Evolutionary conservation across 371 early-diverging fungal species (phyloP).

Genomic region (Syncephalis plumigaleata): DNA sequence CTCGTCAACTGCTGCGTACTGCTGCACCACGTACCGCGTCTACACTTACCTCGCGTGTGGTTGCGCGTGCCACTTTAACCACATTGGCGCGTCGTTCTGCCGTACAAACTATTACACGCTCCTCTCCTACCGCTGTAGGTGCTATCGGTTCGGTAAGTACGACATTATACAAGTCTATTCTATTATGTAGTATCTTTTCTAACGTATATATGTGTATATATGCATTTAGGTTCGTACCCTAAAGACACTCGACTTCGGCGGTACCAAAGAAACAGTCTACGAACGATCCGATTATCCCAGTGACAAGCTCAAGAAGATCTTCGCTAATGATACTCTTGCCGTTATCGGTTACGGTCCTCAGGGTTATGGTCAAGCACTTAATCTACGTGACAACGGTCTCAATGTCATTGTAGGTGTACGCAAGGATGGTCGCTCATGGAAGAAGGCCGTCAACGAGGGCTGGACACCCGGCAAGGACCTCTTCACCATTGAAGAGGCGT

Average conservation of each 20-base stretch:
- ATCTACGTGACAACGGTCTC: constrained; percentile 90
- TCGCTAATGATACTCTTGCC: constrained; percentile 86
- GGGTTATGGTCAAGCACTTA: constrained; percentile 91
- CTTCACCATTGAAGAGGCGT: constrained; percentile 85
- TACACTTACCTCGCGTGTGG: background rate
- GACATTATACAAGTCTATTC: too few species aligned
- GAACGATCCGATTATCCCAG: constrained; percentile 89
- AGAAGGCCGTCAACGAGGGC: constrained; percentile 86
- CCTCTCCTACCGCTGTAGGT: too few species aligned
- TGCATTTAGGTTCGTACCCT: constrained; percentile 43
- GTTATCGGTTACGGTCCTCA: constrained; percentile 96
- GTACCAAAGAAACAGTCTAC: constrained; percentile 79
- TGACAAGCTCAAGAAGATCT: constrained; percentile 77
- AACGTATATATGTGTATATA: too few species aligned
- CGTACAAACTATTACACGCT: too few species aligned
- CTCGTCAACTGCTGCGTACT: background rate
- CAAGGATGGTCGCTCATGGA: constrained; percentile 79
- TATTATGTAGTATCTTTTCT: too few species aligned
- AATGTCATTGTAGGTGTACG: constrained; percentile 92
- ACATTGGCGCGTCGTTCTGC: constrained; percentile 2
- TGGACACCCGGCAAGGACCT: constrained; percentile 94
- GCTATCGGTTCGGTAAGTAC: too few species aligned
- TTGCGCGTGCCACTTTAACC: constrained; percentile 14
- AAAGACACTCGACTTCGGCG: constrained; percentile 92
- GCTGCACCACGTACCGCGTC: background rate